Conservation (phyloP, 805 yeast genomes). For the Schizosaccharomyces octosporus region DNA sequence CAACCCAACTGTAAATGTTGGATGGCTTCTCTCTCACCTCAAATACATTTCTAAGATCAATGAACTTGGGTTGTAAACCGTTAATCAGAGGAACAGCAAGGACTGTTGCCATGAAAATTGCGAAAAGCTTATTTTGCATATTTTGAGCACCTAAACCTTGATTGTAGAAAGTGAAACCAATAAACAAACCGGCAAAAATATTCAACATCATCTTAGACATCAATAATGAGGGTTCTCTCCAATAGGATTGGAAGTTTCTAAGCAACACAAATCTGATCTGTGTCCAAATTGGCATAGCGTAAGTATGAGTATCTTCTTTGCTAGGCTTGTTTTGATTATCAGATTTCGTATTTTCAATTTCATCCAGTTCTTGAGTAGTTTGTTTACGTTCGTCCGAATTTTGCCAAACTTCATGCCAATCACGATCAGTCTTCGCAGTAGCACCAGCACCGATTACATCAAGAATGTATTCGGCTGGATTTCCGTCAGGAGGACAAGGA, state of each 20-base stretch:
- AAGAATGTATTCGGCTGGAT: constrained; percentile 56
- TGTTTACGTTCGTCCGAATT: constrained; percentile 20
- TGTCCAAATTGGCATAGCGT: constrained; percentile 24
- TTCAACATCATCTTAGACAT: constrained; percentile 31
- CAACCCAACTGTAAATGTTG: constrained; percentile 50
- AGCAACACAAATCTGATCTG: constrained; percentile 21
- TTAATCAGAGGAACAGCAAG: constrained; percentile 33
- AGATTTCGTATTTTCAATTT: constrained; percentile 9
- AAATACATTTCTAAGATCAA: constrained; percentile 32
- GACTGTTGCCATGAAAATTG: constrained; percentile 33
- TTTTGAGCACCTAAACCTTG: constrained; percentile 28
- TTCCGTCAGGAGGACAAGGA: constrained; percentile 32
- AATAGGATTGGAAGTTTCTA: constrained; percentile 23
- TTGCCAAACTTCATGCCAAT: constrained; percentile 44
- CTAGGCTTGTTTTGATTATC: background rate
- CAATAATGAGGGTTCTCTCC: constrained; percentile 40
- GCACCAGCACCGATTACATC: constrained; percentile 66
- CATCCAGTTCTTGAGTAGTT: constrained; percentile 14
- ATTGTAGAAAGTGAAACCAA: constrained; percentile 49
- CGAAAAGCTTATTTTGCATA: constrained; percentile 34
- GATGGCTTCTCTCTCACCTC: constrained; percentile 51
- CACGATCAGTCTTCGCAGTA: constrained; percentile 30
- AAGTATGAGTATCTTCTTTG: constrained; percentile 7
- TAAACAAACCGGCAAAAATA: constrained; percentile 30
- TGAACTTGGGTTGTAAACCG: constrained; percentile 37